phyloP scores from a whole-genome alignment of 208 protist genomes.

The Acanthamoeba polyphaga region DNA sequence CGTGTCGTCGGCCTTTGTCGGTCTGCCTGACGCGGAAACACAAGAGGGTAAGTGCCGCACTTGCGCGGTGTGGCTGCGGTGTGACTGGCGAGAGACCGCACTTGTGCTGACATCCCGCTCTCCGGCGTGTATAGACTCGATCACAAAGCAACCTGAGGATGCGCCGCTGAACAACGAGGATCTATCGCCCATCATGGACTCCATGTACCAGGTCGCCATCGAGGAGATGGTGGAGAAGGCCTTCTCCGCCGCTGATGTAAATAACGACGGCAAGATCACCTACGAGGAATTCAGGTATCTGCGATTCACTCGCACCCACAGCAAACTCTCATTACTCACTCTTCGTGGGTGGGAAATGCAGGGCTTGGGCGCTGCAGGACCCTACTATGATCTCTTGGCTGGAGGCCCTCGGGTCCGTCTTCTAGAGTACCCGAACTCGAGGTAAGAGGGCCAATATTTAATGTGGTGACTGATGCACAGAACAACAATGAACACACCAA shows the following conservation, averaged over 20 bases:
- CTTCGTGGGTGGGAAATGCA: not conserved
- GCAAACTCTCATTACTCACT: not conserved
- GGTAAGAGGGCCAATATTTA: too few species aligned
- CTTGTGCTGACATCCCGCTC: not conserved
- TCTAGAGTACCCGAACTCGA: not conserved
- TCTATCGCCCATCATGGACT: constrained; percentile 61
- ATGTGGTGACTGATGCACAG: not conserved
- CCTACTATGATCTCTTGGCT: constrained; percentile 64
- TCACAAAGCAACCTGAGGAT: constrained; percentile 39
- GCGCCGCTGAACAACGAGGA: constrained; percentile 48
- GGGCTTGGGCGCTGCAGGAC: constrained; percentile 72
- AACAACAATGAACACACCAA: not conserved
- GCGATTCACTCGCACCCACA: not conserved
- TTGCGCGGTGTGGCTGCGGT: too few species aligned
- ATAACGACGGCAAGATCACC: constrained; percentile 68
- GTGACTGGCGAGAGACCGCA: not conserved
- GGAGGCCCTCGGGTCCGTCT: constrained; percentile 68
- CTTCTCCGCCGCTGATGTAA: constrained; percentile 61
- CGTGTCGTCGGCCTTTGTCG: constrained; percentile 76
- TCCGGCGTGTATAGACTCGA: not conserved
- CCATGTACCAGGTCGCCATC: constrained; percentile 75
- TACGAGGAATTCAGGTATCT: constrained; percentile 71
- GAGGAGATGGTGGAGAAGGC: constrained; percentile 76
- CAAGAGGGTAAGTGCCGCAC: not conserved
- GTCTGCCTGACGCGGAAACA: constrained; percentile 21